These are phyloP conservation scores for Kuraishia borneana DNA, from an alignment of 805 yeast genomes.

Conservation along the genomic window DNA sequence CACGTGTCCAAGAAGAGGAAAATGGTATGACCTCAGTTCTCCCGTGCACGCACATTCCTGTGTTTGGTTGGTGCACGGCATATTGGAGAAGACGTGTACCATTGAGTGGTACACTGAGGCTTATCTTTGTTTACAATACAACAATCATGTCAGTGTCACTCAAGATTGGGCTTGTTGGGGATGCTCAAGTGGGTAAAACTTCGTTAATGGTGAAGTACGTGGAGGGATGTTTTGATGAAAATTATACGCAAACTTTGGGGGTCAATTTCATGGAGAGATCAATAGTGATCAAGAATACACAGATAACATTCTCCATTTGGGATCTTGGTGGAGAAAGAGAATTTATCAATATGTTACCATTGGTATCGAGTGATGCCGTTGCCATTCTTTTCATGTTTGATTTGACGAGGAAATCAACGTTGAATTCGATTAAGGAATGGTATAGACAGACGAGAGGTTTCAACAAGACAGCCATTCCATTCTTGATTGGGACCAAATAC, in stretches of 20 bases:
- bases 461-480: conserved; percentile 83
- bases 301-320: conserved; percentile 87
- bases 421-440: conserved; percentile 90
- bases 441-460: conserved; percentile 84
- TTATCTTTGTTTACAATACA: too few relatives aligned
- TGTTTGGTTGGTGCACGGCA: too few relatives aligned
- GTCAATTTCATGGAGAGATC: conserved; percentile 92
- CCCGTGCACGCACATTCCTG: too few relatives aligned
- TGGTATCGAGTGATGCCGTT: conserved; percentile 86
- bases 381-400: conserved; percentile 88
- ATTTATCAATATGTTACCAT: conserved; percentile 89
- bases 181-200: conserved; percentile 93
- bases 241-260: conserved; percentile 88
- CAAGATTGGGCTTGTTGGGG: conserved; percentile 90
- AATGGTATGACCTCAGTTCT: too few relatives aligned
- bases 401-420: conserved; percentile 72
- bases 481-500: conserved; percentile 87
- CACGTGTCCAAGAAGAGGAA: too few relatives aligned
- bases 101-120: too few relatives aligned
- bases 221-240: conserved; percentile 88
- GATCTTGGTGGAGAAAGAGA: conserved; percentile 95
- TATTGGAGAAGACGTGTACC: too few relatives aligned
- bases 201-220: conserved; percentile 94
- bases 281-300: conserved; percentile 74
- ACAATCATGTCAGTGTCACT: conserved; percentile 56